Base-by-base conservation (phyloP, 1,139 yeast species). In the Suhomyces anneliseae region DNA sequence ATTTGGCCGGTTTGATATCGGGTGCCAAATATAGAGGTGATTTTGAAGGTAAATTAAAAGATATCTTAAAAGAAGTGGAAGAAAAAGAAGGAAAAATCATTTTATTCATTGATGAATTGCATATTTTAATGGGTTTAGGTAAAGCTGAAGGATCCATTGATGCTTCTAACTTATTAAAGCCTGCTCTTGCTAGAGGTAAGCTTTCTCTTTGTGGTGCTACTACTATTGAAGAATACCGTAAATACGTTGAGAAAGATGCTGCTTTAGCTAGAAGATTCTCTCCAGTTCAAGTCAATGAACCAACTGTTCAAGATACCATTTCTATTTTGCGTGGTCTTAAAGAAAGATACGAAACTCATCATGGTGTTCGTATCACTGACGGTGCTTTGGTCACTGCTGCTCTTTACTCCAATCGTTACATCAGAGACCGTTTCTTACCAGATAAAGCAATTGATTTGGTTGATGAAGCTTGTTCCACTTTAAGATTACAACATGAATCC, bases 21-120 rank as follows among this genome's bases (percentile, higher is more conserved):
- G 98, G 98, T 15, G 95, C 98, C 12, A 93, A 93, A 65, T 93
- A 80, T 68, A 79, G 97, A 54, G 99, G 99, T 52, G 99, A 93
- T 61, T 92, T 93, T 64, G 99, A 93, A 67, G 95, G 87, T 60
- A 82, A 97, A 54, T 72, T 93, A 57, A 93, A 92, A 65, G 74
- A 76, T 42, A 95, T 93, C 11, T 74, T 93, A 59, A 87, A 87
- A 49, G 98, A 92, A 63, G 85, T 93, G 38, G 97, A 90, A 62
- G 85, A 87, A 47, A 84, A 89, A 42, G 73, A 86, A 37, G 96
- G 96, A 10, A 77, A 79, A 38, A 82, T 90, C 46, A 88, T 93
- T 46, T 74, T 93, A 48, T 93, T 93, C 61, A 86, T 93, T 52
- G 99, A 93, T 70, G 99, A 93, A 62, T 81, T 93, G 42, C 99